Base-by-base conservation (phyloP, 768 basidiomycete species). In the Pleurotus sapidus region DNA sequence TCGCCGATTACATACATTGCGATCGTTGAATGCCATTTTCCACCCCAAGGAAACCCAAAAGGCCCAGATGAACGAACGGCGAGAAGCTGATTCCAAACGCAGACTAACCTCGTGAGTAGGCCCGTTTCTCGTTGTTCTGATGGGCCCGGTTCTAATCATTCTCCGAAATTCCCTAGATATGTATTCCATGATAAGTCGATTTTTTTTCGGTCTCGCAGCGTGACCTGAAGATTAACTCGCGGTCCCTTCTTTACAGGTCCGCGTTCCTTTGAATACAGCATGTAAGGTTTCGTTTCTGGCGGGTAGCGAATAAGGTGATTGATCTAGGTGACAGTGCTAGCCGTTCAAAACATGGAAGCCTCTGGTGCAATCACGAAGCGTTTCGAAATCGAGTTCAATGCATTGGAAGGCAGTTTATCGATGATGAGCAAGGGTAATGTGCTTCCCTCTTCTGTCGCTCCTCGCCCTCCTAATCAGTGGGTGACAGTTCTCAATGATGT, bases 281-380 rank as follows among this genome's bases (percentile, higher is more conserved):
- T 60, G 81, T 74, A 39, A 51, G 53, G 50, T 34, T 34, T 34
- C 11, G 30, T 34, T 34, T 34, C 11, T 9, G 0, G 27, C 11
- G 30, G 9, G 9, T 34, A 34, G 30, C 11, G 9, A 34, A 34
- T 34, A 9, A 34, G 30, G 3, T 20, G 8, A 9, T 40, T 49
- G 57, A 49, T 3, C 1, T 24, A 42, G 14, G 15, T 40, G 20
- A 18, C 37, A 70, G 68, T 90, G 5, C 74, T 91, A 37, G 88
- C 90, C 0, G 84, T 91, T 4, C 91, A 92, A 72, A 91, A 92
- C 63, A 82, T 91, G 77, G 81, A 86, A 58, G 88, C 86, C 0
- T 76, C 78, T 4, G 78, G 84, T 14, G 75, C 79, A 1, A 80
- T 91, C 50, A 73, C 77, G 5, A 80, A 80, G 58, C 77, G 81